Evolutionary conservation across 352 stramenopile genomes (phyloP).

Genomic region (Nothophytophthora sp.): DNA sequence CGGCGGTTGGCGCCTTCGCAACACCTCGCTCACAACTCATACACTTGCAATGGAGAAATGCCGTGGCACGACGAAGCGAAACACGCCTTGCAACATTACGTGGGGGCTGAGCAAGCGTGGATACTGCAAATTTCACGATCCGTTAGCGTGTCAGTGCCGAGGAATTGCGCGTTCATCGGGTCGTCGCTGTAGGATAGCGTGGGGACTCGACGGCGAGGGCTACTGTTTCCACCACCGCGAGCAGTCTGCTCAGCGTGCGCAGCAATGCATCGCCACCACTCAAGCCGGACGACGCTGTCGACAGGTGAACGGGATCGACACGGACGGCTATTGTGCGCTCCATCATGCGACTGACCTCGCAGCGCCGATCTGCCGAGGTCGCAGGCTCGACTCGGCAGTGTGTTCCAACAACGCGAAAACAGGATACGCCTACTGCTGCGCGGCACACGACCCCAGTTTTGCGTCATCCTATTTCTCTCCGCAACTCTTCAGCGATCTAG

Average conservation of each 20-base stretch:
- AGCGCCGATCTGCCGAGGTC: constrained; percentile 20
- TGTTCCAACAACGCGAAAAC: constrained; percentile 26
- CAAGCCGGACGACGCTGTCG: constrained; percentile 11
- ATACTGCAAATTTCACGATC: constrained; percentile 33
- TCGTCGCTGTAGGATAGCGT: constrained; percentile 23
- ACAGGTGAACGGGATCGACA: constrained; percentile 28
- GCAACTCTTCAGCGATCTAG: constrained; percentile 29
- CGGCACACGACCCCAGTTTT: constrained; percentile 29
- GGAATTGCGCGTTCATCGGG: constrained; percentile 19
- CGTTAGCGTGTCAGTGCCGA: constrained; percentile 17
- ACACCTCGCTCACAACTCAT: neutral
- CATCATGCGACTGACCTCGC: constrained; percentile 11
- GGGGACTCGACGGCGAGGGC: constrained; percentile 17
- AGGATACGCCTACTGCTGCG: constrained; percentile 38
- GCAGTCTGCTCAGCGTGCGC: constrained; percentile 5
- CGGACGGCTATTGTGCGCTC: constrained; percentile 23
- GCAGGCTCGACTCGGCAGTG: constrained; percentile 8
- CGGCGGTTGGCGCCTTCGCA: too few relatives aligned
- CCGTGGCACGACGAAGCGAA: constrained; percentile 18
- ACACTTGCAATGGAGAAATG: constrained; percentile 3
- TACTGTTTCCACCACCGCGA: constrained; percentile 18
- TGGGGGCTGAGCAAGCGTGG: constrained; percentile 9
- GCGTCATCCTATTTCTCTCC: constrained; percentile 25
- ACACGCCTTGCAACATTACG: constrained; percentile 16
- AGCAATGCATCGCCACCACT: constrained; percentile 4